Conservation (phyloP, 2,329 filamentous ascomycete species). For the Coniella vitis region DNA sequence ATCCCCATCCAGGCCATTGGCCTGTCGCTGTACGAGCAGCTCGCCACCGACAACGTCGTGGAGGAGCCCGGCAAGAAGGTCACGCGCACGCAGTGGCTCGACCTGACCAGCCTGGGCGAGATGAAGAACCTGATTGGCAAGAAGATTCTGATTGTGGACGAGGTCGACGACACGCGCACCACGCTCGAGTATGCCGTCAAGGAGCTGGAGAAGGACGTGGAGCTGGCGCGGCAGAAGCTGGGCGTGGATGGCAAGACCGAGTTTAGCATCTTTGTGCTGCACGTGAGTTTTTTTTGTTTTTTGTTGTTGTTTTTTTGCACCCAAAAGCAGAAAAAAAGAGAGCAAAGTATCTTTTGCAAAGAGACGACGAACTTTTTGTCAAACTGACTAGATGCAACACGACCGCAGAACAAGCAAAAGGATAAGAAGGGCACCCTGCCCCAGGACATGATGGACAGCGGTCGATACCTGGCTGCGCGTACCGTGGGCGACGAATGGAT, state of each 20-base stretch:
- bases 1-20: slow-evolving; percentile 99
- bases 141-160: slow-evolving; percentile 86
- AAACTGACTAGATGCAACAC: no score
- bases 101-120: slow-evolving; percentile 72
- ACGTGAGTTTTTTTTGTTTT: slow-evolving; percentile 49
- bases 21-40: slow-evolving; percentile 89
- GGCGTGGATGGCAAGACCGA: slow-evolving; percentile 61
- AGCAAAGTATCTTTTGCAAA: no score
- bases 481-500: slow-evolving; percentile 97
- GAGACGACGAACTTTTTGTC: no score
- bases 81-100: slow-evolving; percentile 96
- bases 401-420: slow-evolving; percentile 86
- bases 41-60: slow-evolving; percentile 50
- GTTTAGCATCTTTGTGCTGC: slow-evolving; percentile 92
- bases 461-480: slow-evolving; percentile 75
- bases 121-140: slow-evolving; percentile 88
- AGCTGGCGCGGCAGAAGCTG: slow-evolving; percentile 66
- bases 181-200: slow-evolving; percentile 90
- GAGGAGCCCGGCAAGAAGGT: slow-evolving; percentile 89
- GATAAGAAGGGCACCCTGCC: slow-evolving; percentile 84
- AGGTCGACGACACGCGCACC: slow-evolving; percentile 92
- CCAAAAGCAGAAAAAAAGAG: no score
- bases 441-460: slow-evolving; percentile 63
- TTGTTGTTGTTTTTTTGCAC: no score
- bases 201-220: slow-evolving; percentile 92